phyloP scores from a whole-genome alignment of 495 filamentous ascomycete species.

The Penicillium angulare region DNA sequence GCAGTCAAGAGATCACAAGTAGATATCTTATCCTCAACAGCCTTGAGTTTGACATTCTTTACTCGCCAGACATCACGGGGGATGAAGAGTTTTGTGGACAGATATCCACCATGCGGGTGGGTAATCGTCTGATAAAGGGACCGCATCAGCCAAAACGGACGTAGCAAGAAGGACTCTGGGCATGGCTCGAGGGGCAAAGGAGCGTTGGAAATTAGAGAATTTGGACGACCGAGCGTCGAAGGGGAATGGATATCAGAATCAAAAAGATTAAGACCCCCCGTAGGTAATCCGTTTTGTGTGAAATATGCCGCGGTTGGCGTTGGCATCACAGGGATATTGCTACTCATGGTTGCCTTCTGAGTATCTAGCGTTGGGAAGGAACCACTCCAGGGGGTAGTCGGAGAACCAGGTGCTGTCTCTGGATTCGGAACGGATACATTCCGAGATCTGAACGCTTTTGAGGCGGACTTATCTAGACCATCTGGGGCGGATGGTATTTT shows the following conservation, averaged over 20 bases:
- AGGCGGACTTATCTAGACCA: slow-evolving; percentile 71
- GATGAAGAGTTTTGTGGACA: slow-evolving; percentile 87
- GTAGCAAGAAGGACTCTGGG: slow-evolving; percentile 77
- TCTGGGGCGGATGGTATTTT: slow-evolving; percentile 54
- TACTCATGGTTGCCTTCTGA: slow-evolving; percentile 41
- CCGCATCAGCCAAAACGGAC: slow-evolving; percentile 96
- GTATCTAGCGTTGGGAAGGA: slow-evolving; percentile 58
- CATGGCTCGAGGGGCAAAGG: slow-evolving; percentile 88
- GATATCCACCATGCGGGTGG: slow-evolving; percentile 86
- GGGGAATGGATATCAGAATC: slow-evolving; percentile 80
- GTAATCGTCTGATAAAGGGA: slow-evolving; percentile 88
- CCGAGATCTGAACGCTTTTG: slow-evolving; percentile 66
- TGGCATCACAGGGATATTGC: slow-evolving; percentile 62
- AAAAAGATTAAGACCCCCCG: slow-evolving; percentile 77
- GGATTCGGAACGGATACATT: slow-evolving; percentile 74
- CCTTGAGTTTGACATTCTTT: slow-evolving; percentile 88
- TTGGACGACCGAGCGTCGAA: slow-evolving; percentile 64
- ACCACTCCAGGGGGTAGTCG: slow-evolving; percentile 69
- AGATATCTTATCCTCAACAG: slow-evolving; percentile 90
- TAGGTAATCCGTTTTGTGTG: slow-evolving; percentile 51
- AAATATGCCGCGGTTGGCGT: slow-evolving; percentile 65
- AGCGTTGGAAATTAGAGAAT: slow-evolving; percentile 51
- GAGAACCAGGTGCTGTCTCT: slow-evolving; percentile 65
- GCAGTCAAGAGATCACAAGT: slow-evolving; percentile 91
- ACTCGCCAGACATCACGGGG: slow-evolving; percentile 92